Base-by-base conservation (phyloP, 495 filamentous ascomycete species). In the Penicillium paxilli region DNA sequence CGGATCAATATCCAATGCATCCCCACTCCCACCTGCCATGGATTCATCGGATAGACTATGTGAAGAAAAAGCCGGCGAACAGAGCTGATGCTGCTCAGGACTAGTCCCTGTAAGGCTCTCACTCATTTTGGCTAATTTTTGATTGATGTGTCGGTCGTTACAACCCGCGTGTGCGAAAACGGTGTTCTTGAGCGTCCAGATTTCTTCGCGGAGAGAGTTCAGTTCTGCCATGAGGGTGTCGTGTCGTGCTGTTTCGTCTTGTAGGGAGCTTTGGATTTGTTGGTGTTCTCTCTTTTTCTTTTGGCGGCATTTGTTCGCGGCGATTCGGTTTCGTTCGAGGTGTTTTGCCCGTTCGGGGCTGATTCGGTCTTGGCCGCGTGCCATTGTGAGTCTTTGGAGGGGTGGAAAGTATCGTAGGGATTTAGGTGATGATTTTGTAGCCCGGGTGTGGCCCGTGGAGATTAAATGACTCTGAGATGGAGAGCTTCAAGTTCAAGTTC, bases 241-340 rank as follows among this genome's bases (percentile, higher is more conserved):
- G 25, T 58, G 59, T 19, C 61, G 64, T 12, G 52, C 52, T 0
- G 60, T 59, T 37, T 66, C 60, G 20, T 53, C 23, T 14, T 51
- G 45, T 6, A 66, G 46, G 0, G 44, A 24, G 4, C 32, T 51
- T 28, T 66, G 44, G 21, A 66, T 64, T 22, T 48, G 35, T 17
- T 63, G 44, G 20, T 66, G 55, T 48, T 64, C 57, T 0, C 38
- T 23, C 55, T 66, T 66, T 22, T 57, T 64, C 28, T 63, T 60
- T 24, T 42, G 22, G 22, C 63, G 57, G 38, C 63, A 66, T 45
- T 66, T 66, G 49, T 59, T 66, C n/a, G 63, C 63, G 28, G 63
- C 62, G 38, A 66, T 47, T 14, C 63, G 57, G 47, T 66, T 66
- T 19, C 63, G 54, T 49, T 66, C 63, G 16, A 66, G 60, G 37